phyloP scores from a whole-genome alignment of 768 basidiomycete species.

The Omphalotus guepiniiformis region DNA sequence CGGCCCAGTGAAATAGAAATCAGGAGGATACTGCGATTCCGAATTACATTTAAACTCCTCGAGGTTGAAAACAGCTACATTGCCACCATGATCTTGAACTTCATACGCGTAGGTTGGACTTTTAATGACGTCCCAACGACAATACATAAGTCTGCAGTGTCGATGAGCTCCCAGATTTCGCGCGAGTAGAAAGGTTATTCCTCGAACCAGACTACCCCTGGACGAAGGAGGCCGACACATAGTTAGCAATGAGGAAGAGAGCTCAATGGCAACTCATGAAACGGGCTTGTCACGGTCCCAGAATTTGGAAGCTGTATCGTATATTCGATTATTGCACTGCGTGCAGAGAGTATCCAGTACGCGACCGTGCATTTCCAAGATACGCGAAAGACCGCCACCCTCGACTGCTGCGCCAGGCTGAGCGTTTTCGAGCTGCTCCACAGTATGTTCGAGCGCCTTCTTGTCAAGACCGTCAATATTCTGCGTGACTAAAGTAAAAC shows the following conservation, averaged over 20 bases:
- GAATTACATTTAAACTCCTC: too few relatives aligned
- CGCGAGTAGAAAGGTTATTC: constrained; percentile 26
- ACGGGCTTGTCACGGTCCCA: constrained; percentile 5
- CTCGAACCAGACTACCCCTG: constrained; percentile 40
- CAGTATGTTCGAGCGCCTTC: constrained; percentile 21
- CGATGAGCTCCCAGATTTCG: constrained; percentile 23
- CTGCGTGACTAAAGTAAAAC: constrained; percentile 37
- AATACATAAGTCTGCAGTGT: constrained; percentile 28
- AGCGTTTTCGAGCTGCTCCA: too few relatives aligned
- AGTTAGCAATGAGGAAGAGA: constrained; percentile 25
- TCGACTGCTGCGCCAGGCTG: constrained; percentile 12
- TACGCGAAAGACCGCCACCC: constrained; percentile 4
- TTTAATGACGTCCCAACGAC: constrained; percentile 35
- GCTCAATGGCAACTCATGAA: constrained; percentile 16
- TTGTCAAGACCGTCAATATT: constrained; percentile 37
- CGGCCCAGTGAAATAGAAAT: constrained; percentile 30
- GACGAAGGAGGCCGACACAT: constrained; percentile 29
- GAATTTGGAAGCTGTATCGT: constrained; percentile 6
- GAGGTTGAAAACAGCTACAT: constrained; percentile 36
- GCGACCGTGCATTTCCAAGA: constrained; percentile 45
- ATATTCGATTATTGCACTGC: constrained; percentile 10
- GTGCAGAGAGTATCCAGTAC: constrained; percentile 36
- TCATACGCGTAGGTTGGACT: constrained; percentile 22
- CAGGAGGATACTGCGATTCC: constrained; percentile 21
- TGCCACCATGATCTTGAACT: constrained; percentile 26